These are phyloP conservation scores for Erodium maritimum DNA, from an alignment of 345 rosid genomes.

Conservation along the genomic window DNA sequence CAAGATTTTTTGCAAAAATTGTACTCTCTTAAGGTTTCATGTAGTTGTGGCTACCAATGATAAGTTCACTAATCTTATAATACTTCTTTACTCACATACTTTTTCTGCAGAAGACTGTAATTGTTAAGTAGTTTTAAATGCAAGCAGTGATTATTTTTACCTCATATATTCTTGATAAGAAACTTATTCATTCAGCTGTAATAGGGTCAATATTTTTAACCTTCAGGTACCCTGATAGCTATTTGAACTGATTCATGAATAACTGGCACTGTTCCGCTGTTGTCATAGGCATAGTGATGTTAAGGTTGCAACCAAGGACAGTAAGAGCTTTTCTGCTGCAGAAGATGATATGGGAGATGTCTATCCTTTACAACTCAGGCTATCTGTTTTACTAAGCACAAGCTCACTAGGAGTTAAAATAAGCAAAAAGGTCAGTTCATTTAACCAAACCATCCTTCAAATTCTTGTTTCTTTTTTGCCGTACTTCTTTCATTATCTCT, in stretches of 20 bases:
- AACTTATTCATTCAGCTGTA: neutral
- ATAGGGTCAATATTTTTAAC: neutral
- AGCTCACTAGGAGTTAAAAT: conserved; percentile 70
- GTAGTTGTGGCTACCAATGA: neutral
- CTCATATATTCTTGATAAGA: neutral
- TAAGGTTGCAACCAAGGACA: conserved; percentile 49
- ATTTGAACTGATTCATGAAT: neutral
- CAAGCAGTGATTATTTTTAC: neutral
- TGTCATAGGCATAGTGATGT: conserved; percentile 65
- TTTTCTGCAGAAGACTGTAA: neutral
- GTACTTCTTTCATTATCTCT: neutral
- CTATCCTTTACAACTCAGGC: conserved; percentile 83
- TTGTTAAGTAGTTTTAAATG: no score
- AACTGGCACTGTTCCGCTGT: conserved; percentile 8
- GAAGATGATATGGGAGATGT: conserved; percentile 93
- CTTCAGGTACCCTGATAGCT: neutral
- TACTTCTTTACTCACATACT: neutral
- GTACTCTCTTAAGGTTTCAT: neutral
- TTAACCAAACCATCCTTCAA: neutral
- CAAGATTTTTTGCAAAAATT: no score
- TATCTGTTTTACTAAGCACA: conserved; percentile 51
- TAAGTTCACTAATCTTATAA: neutral
- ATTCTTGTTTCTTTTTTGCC: conserved; percentile 2
- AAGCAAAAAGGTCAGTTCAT: conserved; percentile 61
- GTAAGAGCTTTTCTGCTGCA: conserved; percentile 61